Evolutionary conservation across 495 filamentous ascomycete genomes (phyloP).

Genomic region (Hypomontagnella submonticulosa): DNA sequence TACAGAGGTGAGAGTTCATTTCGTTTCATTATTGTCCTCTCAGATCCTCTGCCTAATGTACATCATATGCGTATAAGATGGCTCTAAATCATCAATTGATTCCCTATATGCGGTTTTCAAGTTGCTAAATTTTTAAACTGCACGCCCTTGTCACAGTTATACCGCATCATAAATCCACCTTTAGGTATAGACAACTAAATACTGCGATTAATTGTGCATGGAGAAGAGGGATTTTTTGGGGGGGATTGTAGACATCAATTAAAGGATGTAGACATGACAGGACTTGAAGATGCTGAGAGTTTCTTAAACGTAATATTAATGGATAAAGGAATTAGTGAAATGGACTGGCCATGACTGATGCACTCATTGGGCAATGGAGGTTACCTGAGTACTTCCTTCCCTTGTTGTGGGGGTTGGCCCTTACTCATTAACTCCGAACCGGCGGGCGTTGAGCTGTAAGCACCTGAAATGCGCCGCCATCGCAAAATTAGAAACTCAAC

Average conservation of each 20-base stretch:
- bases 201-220: too few species aligned
- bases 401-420: conserved; percentile 16
- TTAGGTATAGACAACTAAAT: too few species aligned
- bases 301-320: conserved; percentile 16
- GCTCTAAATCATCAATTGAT: too few species aligned
- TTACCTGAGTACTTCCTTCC: not conserved
- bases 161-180: too few species aligned
- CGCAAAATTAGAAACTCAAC: conserved; percentile 36
- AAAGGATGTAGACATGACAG: not conserved
- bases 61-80: too few species aligned
- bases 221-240: too few species aligned
- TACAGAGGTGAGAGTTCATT: too few species aligned
- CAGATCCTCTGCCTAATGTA: too few species aligned
- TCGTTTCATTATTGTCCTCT: too few species aligned
- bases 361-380: conserved; percentile 14
- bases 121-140: too few species aligned
- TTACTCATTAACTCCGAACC: conserved; percentile 33
- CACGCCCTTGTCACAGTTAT: too few species aligned
- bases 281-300: not conserved
- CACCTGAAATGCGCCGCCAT: conserved; percentile 25
- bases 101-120: too few species aligned
- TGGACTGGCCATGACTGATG: conserved; percentile 1
- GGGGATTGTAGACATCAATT: not conserved
- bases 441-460: conserved; percentile 24
- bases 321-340: conserved; percentile 7